phyloP scores from a whole-genome alignment of 2,329 filamentous ascomycete species.

The Cordyceps militaris region DNA sequence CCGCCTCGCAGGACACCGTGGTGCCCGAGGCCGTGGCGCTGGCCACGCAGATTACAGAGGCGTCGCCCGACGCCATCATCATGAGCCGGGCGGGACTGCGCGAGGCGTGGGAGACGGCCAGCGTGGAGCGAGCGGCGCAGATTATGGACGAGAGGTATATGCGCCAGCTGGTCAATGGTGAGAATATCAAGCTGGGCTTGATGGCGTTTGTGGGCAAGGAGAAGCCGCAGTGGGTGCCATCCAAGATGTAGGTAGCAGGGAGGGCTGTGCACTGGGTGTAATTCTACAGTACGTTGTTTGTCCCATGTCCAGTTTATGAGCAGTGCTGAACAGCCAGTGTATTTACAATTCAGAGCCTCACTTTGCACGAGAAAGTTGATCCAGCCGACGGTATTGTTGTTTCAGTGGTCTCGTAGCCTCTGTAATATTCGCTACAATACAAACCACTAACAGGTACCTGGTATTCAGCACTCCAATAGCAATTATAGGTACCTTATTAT shows the following conservation, averaged over 20 bases:
- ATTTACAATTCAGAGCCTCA: no score
- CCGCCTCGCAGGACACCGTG: slow-evolving; percentile 32
- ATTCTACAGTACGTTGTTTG: background rate
- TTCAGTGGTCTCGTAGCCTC: no score
- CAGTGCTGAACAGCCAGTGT: no score
- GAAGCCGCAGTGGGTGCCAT: slow-evolving; percentile 40
- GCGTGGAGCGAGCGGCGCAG: slow-evolving; percentile 33
- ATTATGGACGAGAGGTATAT: slow-evolving; percentile 35
- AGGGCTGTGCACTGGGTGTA: no score
- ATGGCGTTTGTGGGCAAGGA: slow-evolving; percentile 45
- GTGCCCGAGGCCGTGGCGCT: slow-evolving; percentile 30
- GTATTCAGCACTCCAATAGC: no score
- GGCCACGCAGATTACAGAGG: slow-evolving; percentile 27
- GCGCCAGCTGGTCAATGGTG: slow-evolving; percentile 31
- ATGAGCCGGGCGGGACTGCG: slow-evolving; percentile 33
- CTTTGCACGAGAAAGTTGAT: no score
- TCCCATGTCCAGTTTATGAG: no score
- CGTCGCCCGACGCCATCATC: slow-evolving; percentile 31
- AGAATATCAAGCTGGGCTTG: slow-evolving; percentile 43
- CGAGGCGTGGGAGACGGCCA: slow-evolving; percentile 32
- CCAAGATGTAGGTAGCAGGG: slow-evolving; percentile 39
- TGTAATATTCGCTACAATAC: no score
- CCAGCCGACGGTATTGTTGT: no score
- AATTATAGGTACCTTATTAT: no score
- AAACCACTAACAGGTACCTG: no score